A percentile compares a stretch with the other conserved stretches of the same genome.
These are phyloP conservation scores for Cladosporium sp. DNA, from an alignment of 2,329 filamentous ascomycete species.

Conservation along the genomic window DNA sequence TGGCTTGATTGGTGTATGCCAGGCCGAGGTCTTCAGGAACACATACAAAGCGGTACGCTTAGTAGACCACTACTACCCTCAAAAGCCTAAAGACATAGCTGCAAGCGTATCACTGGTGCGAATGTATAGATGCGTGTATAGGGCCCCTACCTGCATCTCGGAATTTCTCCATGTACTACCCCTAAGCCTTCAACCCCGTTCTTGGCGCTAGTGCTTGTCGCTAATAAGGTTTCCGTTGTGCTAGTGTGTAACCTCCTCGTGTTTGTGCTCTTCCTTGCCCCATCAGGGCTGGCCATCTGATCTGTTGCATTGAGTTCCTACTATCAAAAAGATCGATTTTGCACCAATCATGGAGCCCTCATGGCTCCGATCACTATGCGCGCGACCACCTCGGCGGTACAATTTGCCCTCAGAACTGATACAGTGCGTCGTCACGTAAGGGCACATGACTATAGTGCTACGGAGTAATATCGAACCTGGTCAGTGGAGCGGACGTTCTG, in stretches of 20 bases:
- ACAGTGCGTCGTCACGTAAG: neutral
- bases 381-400: neutral
- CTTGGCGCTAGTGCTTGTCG: slow-evolving; percentile 16
- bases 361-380: neutral
- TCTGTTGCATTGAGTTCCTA: neutral
- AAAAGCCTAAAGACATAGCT: neutral
- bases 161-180: neutral
- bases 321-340: neutral
- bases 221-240: slow-evolving; percentile 1
- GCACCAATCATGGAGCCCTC: neutral
- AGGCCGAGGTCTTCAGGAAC: neutral
- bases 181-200: neutral
- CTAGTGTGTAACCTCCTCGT: neutral
- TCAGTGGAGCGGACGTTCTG: neutral
- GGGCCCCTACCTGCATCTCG: neutral
- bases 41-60: neutral
- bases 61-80: neutral
- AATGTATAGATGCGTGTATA: neutral
- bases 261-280: neutral
- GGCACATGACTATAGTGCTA: neutral
- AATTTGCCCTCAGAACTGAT: neutral
- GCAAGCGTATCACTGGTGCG: neutral
- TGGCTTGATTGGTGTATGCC: neutral
- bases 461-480: neutral
- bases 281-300: neutral